Conservation (phyloP, 495 filamentous ascomycete genomes). For the Penicillium cinerascens region DNA sequence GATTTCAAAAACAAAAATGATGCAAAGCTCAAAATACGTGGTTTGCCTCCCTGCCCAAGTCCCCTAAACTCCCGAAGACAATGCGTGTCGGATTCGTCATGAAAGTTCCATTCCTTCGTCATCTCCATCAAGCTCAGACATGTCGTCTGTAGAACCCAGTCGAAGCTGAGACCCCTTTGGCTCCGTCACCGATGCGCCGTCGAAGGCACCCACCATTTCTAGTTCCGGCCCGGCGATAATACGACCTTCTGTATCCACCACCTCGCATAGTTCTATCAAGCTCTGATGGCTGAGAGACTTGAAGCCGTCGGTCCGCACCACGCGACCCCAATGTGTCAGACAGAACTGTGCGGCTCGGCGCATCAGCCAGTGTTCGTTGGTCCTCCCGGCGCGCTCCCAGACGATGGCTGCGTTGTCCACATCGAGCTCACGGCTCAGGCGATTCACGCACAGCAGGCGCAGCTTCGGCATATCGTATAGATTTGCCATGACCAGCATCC, state of each 20-base stretch:
- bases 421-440: conserved; percentile 84
- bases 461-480: conserved; percentile 95
- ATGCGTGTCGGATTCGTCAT: conserved; percentile 34
- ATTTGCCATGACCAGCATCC: conserved; percentile 96
- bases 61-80: conserved; percentile 18
- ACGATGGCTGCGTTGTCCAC: conserved; percentile 92
- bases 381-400: conserved; percentile 89
- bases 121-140: conserved; percentile 62
- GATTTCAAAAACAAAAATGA: background rate
- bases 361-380: conserved; percentile 89
- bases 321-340: conserved; percentile 88
- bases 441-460: conserved; percentile 81
- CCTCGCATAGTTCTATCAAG: conserved; percentile 86
- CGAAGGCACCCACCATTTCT: conserved; percentile 69
- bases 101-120: conserved; percentile 68
- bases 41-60: conserved; percentile 5
- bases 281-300: conserved; percentile 69
- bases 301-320: conserved; percentile 87
- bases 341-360: conserved; percentile 84
- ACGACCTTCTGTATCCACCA: conserved; percentile 85
- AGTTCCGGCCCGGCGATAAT: conserved; percentile 81
- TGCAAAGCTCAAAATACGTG: background rate
- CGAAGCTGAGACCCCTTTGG: conserved; percentile 40
- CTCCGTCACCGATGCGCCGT: conserved; percentile 47
- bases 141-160: conserved; percentile 54